These are phyloP conservation scores for Pleurostoma richardsiae DNA, from an alignment of 2,329 filamentous ascomycete genomes.

Conservation along the genomic window DNA sequence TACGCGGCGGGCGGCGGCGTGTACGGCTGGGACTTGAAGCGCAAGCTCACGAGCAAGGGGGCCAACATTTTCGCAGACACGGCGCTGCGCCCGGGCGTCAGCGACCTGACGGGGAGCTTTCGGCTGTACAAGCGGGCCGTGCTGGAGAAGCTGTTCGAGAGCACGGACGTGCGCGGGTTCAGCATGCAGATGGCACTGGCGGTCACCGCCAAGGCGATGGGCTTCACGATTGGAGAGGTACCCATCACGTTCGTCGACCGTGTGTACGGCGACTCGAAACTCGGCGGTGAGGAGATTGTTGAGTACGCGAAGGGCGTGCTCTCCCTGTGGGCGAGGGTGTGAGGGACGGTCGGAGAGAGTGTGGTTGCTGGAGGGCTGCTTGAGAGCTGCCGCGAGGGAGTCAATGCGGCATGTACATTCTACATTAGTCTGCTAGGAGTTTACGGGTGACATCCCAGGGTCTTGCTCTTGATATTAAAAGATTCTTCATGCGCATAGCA, in stretches of 20 bases:
- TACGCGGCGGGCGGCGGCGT: slow-evolving; percentile 89
- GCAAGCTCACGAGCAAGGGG: slow-evolving; percentile 77
- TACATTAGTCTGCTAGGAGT: no score
- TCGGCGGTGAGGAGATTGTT: slow-evolving; percentile 92
- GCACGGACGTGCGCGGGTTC: slow-evolving; percentile 93
- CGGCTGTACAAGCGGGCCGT: slow-evolving; percentile 89
- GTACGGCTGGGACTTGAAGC: slow-evolving; percentile 93
- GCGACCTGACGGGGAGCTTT: slow-evolving; percentile 92
- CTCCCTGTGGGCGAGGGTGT: slow-evolving; percentile 74
- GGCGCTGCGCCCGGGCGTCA: slow-evolving; percentile 86
- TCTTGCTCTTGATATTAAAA: no score
- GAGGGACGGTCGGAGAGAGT: slow-evolving; percentile 9
- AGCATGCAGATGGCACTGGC: slow-evolving; percentile 99
- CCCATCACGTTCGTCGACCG: slow-evolving; percentile 96
- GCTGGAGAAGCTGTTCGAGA: slow-evolving; percentile 82
- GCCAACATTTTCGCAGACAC: slow-evolving; percentile 97
- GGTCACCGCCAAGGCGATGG: slow-evolving; percentile 94
- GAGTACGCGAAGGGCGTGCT: slow-evolving; percentile 89
- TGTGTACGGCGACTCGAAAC: slow-evolving; percentile 77
- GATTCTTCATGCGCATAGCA: no score
- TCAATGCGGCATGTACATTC: no score
- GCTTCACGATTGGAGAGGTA: slow-evolving; percentile 88
- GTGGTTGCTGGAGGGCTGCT: no score
- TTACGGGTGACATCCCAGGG: no score
- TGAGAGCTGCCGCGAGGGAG: no score